Conservation (phyloP, 2,329 filamentous ascomycete genomes). For the Fusarium hainanense region DNA sequence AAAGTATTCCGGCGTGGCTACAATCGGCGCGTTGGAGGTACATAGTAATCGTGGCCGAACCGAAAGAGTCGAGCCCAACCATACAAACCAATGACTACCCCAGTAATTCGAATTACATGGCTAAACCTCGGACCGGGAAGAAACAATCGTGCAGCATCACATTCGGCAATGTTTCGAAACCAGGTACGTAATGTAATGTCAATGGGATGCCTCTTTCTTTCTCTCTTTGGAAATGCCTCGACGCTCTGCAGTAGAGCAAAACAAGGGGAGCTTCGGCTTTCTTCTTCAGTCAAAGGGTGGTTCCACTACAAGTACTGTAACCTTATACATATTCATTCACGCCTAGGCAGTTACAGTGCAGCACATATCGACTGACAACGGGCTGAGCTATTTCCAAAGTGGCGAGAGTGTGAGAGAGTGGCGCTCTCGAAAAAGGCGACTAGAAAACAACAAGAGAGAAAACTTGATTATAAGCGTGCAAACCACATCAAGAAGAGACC, state of each 20-base stretch:
- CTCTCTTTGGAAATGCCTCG: neutral
- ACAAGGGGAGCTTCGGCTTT: conserved; percentile 28
- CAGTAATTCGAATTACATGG: conserved; percentile 16
- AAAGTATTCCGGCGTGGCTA: conserved; percentile 36
- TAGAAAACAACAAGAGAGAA: conserved; percentile 15
- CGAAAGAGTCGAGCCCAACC: neutral
- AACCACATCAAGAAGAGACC: neutral
- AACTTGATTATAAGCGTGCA: conserved; percentile 31
- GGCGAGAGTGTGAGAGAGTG: conserved; percentile 37
- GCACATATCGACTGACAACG: conserved; percentile 14
- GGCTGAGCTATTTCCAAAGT: conserved; percentile 4
- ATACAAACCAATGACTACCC: conserved; percentile 5
- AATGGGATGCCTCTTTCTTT: conserved; percentile 1
- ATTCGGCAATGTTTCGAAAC: conserved; percentile 21
- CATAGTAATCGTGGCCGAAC: neutral
- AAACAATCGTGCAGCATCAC: conserved; percentile 18
- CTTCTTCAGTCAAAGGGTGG: conserved; percentile 6
- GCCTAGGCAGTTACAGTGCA: neutral
- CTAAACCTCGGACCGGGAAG: conserved; percentile 30
- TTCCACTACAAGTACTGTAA: conserved; percentile 23
- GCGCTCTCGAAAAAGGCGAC: conserved; percentile 11
- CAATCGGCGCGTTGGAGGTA: conserved; percentile 25
- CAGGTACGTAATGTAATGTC: conserved; percentile 15
- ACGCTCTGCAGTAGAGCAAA: neutral
- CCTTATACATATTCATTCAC: neutral